Evolutionary conservation across 108 stramenopile species (phyloP).

Genomic region (Bacterosira constricta): DNA sequence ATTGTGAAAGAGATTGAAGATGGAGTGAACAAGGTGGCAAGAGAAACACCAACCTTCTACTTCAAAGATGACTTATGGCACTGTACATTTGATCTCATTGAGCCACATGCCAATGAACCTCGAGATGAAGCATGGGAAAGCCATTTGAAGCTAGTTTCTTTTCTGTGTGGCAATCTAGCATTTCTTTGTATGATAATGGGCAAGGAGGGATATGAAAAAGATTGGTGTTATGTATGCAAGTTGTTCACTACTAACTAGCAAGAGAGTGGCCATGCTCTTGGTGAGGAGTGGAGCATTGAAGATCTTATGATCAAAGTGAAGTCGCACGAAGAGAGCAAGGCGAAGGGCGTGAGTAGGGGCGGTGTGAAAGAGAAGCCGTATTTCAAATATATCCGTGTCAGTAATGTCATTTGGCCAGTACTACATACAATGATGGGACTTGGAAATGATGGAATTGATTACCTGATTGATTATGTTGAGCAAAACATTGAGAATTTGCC

Average conservation of each 20-base stretch:
- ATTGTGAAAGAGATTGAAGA: too few relatives aligned
- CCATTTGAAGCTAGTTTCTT: not conserved
- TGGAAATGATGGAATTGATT: not conserved
- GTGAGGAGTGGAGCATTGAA: not conserved
- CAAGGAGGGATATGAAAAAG: not conserved
- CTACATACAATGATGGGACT: constrained; percentile 1
- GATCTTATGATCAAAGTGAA: not conserved
- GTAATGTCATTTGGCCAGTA: not conserved
- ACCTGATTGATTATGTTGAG: not conserved
- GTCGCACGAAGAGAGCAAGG: not conserved
- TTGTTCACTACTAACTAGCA: not conserved
- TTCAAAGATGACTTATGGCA: not conserved
- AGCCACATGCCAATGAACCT: not conserved
- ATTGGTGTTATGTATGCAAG: constrained; percentile 2
- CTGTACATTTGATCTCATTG: not conserved
- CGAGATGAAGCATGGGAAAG: too few relatives aligned
- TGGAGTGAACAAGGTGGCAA: too few relatives aligned
- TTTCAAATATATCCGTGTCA: not conserved
- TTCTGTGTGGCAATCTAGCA: not conserved
- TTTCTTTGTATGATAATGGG: not conserved
- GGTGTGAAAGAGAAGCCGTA: not conserved
- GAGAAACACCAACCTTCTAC: too few relatives aligned
- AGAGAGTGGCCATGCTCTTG: not conserved
- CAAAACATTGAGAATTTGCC: not conserved
- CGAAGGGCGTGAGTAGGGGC: not conserved